Evolutionary conservation across 140 eudicot genomes (phyloP).

Genomic region (Flaveria floridana): DNA sequence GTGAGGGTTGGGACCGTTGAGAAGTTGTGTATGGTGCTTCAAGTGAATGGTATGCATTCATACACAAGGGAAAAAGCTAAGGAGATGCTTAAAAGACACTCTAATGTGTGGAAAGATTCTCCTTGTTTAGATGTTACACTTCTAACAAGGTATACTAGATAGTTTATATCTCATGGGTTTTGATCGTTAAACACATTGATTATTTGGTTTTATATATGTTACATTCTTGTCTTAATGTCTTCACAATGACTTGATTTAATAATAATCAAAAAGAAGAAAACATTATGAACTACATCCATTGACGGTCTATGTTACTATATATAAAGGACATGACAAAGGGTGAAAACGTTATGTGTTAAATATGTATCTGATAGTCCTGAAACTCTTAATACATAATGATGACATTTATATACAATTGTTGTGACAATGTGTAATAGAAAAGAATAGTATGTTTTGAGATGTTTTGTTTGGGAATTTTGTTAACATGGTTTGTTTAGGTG

Average conservation of each 20-base stretch:
- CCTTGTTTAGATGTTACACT: slow-evolving; percentile 51
- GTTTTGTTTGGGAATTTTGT: too few relatives aligned
- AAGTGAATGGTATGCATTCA: slow-evolving; percentile 34
- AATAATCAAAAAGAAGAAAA: not conserved
- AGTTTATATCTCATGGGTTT: not conserved
- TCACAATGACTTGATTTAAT: not conserved
- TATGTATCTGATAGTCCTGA: too few relatives aligned
- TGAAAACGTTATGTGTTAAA: too few relatives aligned
- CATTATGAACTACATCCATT: too few relatives aligned
- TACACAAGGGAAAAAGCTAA: slow-evolving; percentile 56
- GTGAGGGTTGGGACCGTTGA: slow-evolving; percentile 50
- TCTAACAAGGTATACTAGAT: slow-evolving; percentile 39
- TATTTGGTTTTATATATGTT: not conserved
- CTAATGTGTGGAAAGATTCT: slow-evolving; percentile 59
- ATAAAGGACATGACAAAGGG: too few relatives aligned
- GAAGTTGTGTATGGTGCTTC: slow-evolving; percentile 63
- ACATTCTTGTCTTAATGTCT: not conserved
- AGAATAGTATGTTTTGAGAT: too few relatives aligned
- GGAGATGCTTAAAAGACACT: slow-evolving; percentile 56
- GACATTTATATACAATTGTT: too few relatives aligned
- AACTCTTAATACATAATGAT: too few relatives aligned
- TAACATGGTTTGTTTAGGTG: too few relatives aligned
- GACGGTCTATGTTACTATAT: too few relatives aligned
- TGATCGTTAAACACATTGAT: not conserved
- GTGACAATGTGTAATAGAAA: too few relatives aligned